These are phyloP conservation scores for Cyathus striatus DNA, from an alignment of 768 basidiomycete species.

Conservation along the genomic window DNA sequence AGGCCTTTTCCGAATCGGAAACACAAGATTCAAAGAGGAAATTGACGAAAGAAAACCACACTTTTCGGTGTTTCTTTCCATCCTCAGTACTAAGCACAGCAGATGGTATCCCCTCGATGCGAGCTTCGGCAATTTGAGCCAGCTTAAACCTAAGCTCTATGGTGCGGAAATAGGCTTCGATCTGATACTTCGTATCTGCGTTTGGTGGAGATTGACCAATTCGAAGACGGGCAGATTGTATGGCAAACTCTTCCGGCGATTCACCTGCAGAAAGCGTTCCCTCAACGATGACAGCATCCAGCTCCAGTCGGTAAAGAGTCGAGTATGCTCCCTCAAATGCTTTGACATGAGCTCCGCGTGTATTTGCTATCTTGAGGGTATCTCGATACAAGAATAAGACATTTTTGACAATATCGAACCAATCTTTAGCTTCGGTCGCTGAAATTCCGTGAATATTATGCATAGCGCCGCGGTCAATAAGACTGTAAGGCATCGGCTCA, in stretches of 20 bases:
- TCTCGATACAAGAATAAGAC: conserved; percentile 34
- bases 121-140: too few species aligned
- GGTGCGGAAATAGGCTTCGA: conserved; percentile 56
- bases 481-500: conserved; percentile 6
- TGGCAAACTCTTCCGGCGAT: conserved; percentile 41
- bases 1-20: conserved; percentile 41
- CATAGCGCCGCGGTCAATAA: conserved; percentile 6
- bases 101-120: too few species aligned
- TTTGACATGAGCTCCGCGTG: conserved; percentile 47
- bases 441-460: conserved; percentile 11
- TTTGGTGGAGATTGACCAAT: conserved; percentile 55
- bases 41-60: conserved; percentile 41
- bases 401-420: conserved; percentile 30
- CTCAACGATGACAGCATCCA: conserved; percentile 24
- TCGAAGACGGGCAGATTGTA: conserved; percentile 43
- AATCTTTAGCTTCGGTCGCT: conserved; percentile 28
- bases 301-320: conserved; percentile 43
- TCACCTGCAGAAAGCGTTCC: conserved; percentile 29
- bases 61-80: conserved; percentile 20
- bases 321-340: conserved; percentile 63
- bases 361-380: conserved; percentile 33
- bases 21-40: conserved; percentile 44
- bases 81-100: conserved; percentile 14
- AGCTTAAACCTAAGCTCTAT: conserved; percentile 50
- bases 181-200: conserved; percentile 53